Conservation (phyloP, 371 early-diverging fungal genomes). For the Mortierella sp. region DNA sequence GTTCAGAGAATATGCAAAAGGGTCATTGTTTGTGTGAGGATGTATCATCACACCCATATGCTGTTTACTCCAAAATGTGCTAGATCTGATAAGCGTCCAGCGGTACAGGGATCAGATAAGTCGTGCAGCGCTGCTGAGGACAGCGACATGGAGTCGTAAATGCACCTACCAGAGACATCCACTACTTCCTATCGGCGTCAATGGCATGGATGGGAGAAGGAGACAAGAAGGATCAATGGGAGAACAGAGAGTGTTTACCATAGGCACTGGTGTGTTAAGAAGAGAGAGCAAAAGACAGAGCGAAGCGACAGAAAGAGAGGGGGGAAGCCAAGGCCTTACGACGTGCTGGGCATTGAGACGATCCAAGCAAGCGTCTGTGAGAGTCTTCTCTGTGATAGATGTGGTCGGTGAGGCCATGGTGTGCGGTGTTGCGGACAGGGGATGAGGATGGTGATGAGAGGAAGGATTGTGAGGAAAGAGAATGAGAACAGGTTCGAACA, state of each 20-base stretch:
- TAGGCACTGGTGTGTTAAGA: too few species aligned
- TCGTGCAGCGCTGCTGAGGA: background rate
- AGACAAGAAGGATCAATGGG: background rate
- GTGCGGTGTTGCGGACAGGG: background rate
- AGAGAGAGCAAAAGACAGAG: background rate
- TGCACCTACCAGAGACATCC: slow-evolving; percentile 51
- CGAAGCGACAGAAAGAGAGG: background rate
- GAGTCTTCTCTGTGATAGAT: slow-evolving; percentile 62
- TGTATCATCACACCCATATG: background rate
- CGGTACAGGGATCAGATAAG: slow-evolving; percentile 3
- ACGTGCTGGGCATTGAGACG: slow-evolving; percentile 69
- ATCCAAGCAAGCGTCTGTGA: slow-evolving; percentile 61
- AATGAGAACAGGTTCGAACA: background rate
- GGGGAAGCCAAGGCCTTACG: slow-evolving; percentile 46
- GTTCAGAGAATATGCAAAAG: background rate
- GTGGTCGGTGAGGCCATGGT: slow-evolving; percentile 53
- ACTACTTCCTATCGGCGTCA: slow-evolving; percentile 26
- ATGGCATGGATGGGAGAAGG: background rate
- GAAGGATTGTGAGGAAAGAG: background rate
- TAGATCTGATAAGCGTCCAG: slow-evolving; percentile 19
- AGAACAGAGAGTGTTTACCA: background rate
- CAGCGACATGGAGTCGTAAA: background rate
- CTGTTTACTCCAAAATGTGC: background rate
- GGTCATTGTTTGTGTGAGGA: background rate
- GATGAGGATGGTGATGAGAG: slow-evolving; percentile 1